Evolutionary conservation across 306 rosid species (phyloP).

Genomic region (Lagenaria siceraria): DNA sequence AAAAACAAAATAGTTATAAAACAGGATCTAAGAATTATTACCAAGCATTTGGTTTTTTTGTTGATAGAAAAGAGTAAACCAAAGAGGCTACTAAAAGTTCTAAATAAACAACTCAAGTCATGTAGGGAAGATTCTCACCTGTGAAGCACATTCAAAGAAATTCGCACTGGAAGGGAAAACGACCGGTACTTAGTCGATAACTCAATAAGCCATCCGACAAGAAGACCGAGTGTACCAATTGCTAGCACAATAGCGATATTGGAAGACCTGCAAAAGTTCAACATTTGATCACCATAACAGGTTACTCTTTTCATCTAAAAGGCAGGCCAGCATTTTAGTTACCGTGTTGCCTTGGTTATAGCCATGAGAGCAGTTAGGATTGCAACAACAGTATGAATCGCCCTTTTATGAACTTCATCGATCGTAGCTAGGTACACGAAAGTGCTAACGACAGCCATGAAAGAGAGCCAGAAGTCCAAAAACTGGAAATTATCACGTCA

Average conservation of each 20-base stretch:
- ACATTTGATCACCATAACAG: background rate
- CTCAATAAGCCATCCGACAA: conserved; percentile 45
- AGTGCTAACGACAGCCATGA: conserved; percentile 95
- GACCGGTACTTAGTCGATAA: conserved; percentile 26
- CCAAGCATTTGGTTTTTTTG: background rate
- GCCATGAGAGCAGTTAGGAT: conserved; percentile 94
- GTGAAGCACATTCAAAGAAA: conserved; percentile 18
- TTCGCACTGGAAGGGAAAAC: conserved; percentile 17
- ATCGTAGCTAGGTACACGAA: conserved; percentile 66
- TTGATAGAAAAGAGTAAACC: background rate
- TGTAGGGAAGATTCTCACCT: conserved; percentile 19
- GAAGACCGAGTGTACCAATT: conserved; percentile 32
- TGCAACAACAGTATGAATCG: conserved; percentile 66
- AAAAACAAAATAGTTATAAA: background rate
- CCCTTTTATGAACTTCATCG: conserved; percentile 61
- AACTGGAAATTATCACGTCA: conserved; percentile 46
- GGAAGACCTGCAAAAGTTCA: conserved; percentile 30
- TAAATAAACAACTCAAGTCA: background rate
- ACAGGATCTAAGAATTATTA: too few species aligned
- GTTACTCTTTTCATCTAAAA: background rate
- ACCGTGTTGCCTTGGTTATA: conserved; percentile 79
- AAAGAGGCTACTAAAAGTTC: background rate
- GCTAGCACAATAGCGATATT: conserved; percentile 33
- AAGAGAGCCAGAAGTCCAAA: conserved; percentile 98
- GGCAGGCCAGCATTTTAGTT: background rate